phyloP scores from a whole-genome alignment of 257 asterid genomes.

The Ligustrum vulgare region DNA sequence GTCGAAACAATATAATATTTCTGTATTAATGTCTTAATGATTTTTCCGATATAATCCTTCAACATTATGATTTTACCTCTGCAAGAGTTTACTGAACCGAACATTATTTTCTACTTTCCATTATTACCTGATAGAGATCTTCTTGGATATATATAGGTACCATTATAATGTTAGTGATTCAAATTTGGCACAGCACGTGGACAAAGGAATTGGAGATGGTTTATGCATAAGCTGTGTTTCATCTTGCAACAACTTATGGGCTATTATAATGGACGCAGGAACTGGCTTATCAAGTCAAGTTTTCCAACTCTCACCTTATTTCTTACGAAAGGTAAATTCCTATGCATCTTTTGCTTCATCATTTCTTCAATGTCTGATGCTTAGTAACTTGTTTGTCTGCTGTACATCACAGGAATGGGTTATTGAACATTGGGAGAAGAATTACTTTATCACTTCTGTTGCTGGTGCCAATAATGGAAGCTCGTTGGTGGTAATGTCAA shows the following conservation, averaged over 20 bases:
- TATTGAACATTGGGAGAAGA: constrained; percentile 55
- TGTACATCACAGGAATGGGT: constrained; percentile 43
- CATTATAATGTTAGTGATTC: constrained; percentile 46
- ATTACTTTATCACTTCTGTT: constrained; percentile 43
- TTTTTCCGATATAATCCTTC: no score
- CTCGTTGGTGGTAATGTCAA: constrained; percentile 51
- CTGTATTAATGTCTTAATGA: no score
- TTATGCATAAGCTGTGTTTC: constrained; percentile 45
- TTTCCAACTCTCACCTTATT: constrained; percentile 40
- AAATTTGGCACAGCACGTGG: constrained; percentile 46
- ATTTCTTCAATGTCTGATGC: not conserved
- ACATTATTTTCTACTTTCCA: no score
- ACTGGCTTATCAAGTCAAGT: constrained; percentile 43
- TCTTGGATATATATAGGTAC: constrained; percentile 27
- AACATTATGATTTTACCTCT: no score
- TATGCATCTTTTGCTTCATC: not conserved
- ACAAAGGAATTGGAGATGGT: constrained; percentile 45
- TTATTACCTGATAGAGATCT: no score
- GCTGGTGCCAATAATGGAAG: constrained; percentile 49
- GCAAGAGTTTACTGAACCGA: no score
- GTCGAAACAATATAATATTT: no score
- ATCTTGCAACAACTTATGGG: constrained; percentile 55
- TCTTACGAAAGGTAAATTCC: constrained; percentile 42
- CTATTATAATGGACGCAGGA: constrained; percentile 53
- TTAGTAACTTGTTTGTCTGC: constrained; percentile 5